Evolutionary conservation across 2,329 filamentous ascomycete genomes (phyloP).

Genomic region (Chalara sp.): DNA sequence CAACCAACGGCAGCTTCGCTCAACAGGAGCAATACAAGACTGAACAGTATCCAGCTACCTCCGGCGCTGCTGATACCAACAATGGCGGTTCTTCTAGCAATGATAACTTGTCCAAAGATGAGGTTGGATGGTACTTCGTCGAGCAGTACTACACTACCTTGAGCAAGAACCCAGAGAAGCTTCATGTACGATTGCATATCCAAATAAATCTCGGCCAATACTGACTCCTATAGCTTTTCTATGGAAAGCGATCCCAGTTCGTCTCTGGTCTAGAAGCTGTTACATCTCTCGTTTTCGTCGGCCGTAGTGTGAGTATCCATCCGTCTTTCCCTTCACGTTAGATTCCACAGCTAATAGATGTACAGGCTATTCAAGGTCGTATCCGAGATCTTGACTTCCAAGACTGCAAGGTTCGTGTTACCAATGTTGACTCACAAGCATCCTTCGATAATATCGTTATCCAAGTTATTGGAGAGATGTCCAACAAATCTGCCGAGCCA

Average conservation of each 20-base stretch:
- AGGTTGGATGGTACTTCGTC: conserved; percentile 99
- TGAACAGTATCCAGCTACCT: conserved; percentile 28
- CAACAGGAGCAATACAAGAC: conserved; percentile 29
- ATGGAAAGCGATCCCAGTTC: conserved; percentile 92
- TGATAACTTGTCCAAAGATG: conserved; percentile 65
- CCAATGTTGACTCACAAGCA: conserved; percentile 94
- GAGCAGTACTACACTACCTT: conserved; percentile 99
- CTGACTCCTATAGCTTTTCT: conserved; percentile 62
- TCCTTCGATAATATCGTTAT: conserved; percentile 93
- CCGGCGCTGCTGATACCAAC: conserved; percentile 20
- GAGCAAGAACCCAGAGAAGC: conserved; percentile 88
- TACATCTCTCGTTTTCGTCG: conserved; percentile 77
- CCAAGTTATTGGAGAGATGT: conserved; percentile 96
- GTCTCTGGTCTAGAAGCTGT: conserved; percentile 90
- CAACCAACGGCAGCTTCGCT: conserved; percentile 28
- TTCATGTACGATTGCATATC: conserved; percentile 54
- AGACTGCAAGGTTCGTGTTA: conserved; percentile 95
- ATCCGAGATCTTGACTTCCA: conserved; percentile 92
- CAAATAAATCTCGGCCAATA: not conserved
- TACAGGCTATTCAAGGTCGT: conserved; percentile 82
- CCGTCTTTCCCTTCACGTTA: conserved; percentile 14
- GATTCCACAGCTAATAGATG: conserved; percentile 11
- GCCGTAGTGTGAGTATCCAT: conserved; percentile 63
- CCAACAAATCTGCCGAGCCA: conserved; percentile 83
- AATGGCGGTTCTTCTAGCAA: conserved; percentile 31